Evolutionary conservation across 495 filamentous ascomycete genomes (phyloP).

Genomic region (Neurospora sp.): DNA sequence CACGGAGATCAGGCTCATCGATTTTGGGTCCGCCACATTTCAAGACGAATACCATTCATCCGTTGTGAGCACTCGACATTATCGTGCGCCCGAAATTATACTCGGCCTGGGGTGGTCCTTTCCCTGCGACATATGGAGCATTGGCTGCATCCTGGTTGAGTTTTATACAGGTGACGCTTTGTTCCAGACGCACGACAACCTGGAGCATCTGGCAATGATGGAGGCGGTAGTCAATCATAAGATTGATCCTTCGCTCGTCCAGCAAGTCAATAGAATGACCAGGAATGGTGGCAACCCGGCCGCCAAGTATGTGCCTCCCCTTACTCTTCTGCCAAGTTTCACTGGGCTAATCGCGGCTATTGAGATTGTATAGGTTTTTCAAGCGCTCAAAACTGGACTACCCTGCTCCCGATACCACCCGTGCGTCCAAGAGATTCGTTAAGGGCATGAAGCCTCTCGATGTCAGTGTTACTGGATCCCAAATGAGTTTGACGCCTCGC

Average conservation of each 20-base stretch:
- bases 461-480: constrained; percentile 42
- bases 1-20: constrained; percentile 93
- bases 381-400: constrained; percentile 76
- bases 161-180: constrained; percentile 97
- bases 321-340: not conserved
- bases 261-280: constrained; percentile 58
- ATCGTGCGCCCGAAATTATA: constrained; percentile 94
- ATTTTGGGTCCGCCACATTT: constrained; percentile 96
- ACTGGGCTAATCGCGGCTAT: not conserved
- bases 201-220: constrained; percentile 99
- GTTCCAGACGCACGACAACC: constrained; percentile 96
- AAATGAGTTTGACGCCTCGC: not conserved
- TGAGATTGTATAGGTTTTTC: constrained; percentile 57
- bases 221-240: constrained; percentile 69
- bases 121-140: constrained; percentile 98
- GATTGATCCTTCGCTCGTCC: constrained; percentile 67
- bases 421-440: constrained; percentile 85
- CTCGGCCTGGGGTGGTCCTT: constrained; percentile 95
- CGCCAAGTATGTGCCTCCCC: constrained; percentile 55
- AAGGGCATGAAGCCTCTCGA: constrained; percentile 84
- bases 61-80: constrained; percentile 92
- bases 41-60: constrained; percentile 98
- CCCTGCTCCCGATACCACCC: constrained; percentile 75
- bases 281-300: constrained; percentile 63
- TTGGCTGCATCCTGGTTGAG: constrained; percentile 97